phyloP scores from a whole-genome alignment of 768 basidiomycete genomes.

The Ephemerocybe angulata region DNA sequence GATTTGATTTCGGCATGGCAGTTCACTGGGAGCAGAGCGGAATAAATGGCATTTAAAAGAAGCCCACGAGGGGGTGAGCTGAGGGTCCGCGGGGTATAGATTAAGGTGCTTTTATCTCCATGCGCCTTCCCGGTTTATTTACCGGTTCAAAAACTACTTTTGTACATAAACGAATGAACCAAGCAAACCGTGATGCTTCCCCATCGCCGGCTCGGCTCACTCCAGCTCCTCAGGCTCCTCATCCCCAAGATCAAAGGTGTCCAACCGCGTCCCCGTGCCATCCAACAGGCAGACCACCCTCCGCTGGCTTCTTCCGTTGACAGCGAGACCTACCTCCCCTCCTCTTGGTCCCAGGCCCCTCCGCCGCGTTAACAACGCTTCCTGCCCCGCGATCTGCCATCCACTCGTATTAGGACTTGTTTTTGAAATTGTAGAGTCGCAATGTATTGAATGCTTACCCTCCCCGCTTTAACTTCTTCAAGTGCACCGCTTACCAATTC shows the following conservation, averaged over 20 bases:
- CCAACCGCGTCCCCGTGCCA: slow-evolving; percentile 55
- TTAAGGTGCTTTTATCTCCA: slow-evolving; percentile 37
- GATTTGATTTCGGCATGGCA: slow-evolving; percentile 41
- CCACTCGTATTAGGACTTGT: slow-evolving; percentile 3
- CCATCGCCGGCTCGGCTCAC: slow-evolving; percentile 28
- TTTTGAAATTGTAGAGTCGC: not conserved
- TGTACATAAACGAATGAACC: not conserved
- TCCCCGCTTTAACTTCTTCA: slow-evolving; percentile 6
- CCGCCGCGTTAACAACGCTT: slow-evolving; percentile 1
- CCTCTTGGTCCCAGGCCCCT: slow-evolving; percentile 7
- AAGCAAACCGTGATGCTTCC: slow-evolving; percentile 4
- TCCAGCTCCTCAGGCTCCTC: slow-evolving; percentile 27
- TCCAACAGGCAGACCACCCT: slow-evolving; percentile 75
- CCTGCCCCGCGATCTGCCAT: slow-evolving; percentile 1
- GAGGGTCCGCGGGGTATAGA: slow-evolving; percentile 46
- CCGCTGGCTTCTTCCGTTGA: slow-evolving; percentile 74
- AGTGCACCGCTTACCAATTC: slow-evolving; percentile 3
- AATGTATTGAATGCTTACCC: slow-evolving; percentile 4
- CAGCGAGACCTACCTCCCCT: slow-evolving; percentile 41
- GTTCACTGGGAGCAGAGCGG: slow-evolving; percentile 26
- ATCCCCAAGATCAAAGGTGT: slow-evolving; percentile 72
- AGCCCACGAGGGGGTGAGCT: slow-evolving; percentile 71
- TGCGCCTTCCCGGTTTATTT: slow-evolving; percentile 25
- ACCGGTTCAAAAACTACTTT: slow-evolving; percentile 18
- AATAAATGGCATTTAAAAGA: slow-evolving; percentile 57